These are phyloP conservation scores for Houttuynia cordata DNA, from an alignment of 164 flowering plant species.

Conservation along the genomic window DNA sequence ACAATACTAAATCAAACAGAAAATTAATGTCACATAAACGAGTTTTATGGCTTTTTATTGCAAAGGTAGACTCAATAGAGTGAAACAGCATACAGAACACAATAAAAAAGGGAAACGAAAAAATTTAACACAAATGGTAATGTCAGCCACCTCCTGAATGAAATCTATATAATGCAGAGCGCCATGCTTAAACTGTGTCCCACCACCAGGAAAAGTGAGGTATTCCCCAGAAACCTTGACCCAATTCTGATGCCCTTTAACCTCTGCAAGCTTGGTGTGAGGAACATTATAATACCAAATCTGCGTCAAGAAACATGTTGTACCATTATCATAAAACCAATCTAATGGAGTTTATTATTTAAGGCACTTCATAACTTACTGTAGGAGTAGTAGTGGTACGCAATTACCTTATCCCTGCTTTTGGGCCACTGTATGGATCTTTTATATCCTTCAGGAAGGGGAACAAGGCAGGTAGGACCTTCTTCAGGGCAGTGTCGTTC, in stretches of 20 bases:
- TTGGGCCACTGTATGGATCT: slow-evolving; percentile 76
- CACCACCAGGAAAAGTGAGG: slow-evolving; percentile 97
- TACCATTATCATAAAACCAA: background rate
- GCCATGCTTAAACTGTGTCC: slow-evolving; percentile 93
- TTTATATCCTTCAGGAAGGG: slow-evolving; percentile 76
- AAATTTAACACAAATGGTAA: too few relatives aligned
- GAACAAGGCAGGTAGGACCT: slow-evolving; percentile 84
- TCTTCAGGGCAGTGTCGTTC: slow-evolving; percentile 92
- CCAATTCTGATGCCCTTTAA: slow-evolving; percentile 98
- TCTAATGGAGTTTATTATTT: too few relatives aligned
- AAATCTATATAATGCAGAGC: slow-evolving; percentile 91
- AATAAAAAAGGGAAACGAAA: slow-evolving; percentile 1
- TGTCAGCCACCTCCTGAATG: slow-evolving; percentile 46
- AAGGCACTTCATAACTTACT: too few relatives aligned
- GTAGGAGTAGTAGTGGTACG: background rate
- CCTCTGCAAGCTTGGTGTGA: slow-evolving; percentile 70
- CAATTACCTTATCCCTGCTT: slow-evolving; percentile 88
- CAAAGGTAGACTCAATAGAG: background rate
- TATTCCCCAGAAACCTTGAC: slow-evolving; percentile 81
- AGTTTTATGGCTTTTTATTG: background rate
- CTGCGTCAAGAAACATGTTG: slow-evolving; percentile 29
- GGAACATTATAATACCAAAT: slow-evolving; percentile 94
- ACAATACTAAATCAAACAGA: background rate
- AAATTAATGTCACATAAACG: background rate
- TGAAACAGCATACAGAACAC: background rate